Evolutionary conservation across 1,139 yeast genomes (phyloP), one percentile per base, ranked within the genome.

Genomic region (Eremothecium gossypii): DNA sequence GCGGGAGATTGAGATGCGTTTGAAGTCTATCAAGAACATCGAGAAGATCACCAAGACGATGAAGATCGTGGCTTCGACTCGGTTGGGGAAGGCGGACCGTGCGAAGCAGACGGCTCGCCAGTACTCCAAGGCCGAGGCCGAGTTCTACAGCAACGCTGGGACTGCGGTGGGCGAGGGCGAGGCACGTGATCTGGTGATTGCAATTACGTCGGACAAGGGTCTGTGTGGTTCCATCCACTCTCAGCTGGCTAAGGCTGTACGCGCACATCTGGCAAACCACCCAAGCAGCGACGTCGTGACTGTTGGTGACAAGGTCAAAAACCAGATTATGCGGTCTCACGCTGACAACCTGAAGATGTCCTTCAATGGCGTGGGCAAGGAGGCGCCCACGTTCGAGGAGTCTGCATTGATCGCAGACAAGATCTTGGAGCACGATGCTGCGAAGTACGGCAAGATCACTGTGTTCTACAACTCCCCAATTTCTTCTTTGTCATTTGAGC

Each of bases 11-110:
- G 98, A 91, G 75, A 83, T 77, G 69, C 94, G 98, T 76, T 81
- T 91, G 67, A 91, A 91, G 76, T 86, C 96, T 53, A 91, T 91
- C 68, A 91, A 89, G 76, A 91, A 91, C 77, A 91, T 91, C 68
- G 97, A 91, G 73, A 91, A 91, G 76, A 91, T 91, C 71, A 91
- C 98, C 73, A 91, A 91, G 74, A 91, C 98, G 68, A 91, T 91
- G 98, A 91, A 89, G 76, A 83, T 93, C 70, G 98, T 91, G 61
- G 98, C 98, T 41, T 89, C 97, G 38, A 91, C 98, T 58, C 85
- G 96, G 74, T 78, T 91, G 67, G 77, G 79, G 67, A 87, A 85
- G 72, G 98, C 98, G 49, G 96, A 89, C 70, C 84, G 83, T 66
- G 95, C 96, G 53, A 91, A 89, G 91, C 73, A 76, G 56, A 77